Evolutionary conservation across 768 basidiomycete genomes (phyloP).

Genomic region (Suillus paluster): DNA sequence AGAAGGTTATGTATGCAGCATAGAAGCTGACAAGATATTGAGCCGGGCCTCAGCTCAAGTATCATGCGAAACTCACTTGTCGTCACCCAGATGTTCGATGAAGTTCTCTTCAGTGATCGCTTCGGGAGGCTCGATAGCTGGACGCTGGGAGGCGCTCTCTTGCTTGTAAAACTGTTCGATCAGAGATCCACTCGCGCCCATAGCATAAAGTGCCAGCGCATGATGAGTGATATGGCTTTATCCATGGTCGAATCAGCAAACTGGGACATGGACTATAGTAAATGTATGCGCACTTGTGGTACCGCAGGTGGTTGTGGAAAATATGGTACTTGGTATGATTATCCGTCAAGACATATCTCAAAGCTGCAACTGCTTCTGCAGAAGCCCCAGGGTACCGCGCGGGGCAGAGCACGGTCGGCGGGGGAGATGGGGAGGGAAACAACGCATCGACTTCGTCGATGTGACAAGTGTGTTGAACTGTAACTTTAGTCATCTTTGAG

Average conservation of each 20-base stretch:
- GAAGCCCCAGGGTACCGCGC: slow-evolving; percentile 15
- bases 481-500: neutral
- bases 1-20: slow-evolving; percentile 31
- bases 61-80: slow-evolving; percentile 19
- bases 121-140: slow-evolving; percentile 27
- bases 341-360: slow-evolving; percentile 45
- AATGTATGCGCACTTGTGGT: slow-evolving; percentile 52
- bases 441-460: slow-evolving; percentile 5
- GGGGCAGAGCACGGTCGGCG: slow-evolving; percentile 9
- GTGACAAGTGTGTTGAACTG: neutral
- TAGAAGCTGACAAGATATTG: slow-evolving; percentile 25
- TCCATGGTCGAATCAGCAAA: neutral
- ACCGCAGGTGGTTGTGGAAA: slow-evolving; percentile 46
- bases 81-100: slow-evolving; percentile 27
- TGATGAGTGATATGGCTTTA: slow-evolving; percentile 35
- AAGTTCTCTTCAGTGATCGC: slow-evolving; percentile 29
- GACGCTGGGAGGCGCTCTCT: slow-evolving; percentile 27
- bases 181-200: slow-evolving; percentile 26
- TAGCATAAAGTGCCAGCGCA: slow-evolving; percentile 30
- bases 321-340: slow-evolving; percentile 53
- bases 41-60: neutral
- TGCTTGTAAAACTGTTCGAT: slow-evolving; percentile 31
- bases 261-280: neutral
- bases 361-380: slow-evolving; percentile 30
- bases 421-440: slow-evolving; percentile 13